Conservation (phyloP, 2,329 filamentous ascomycete genomes). For the Microdochium trichocladiopsis region DNA sequence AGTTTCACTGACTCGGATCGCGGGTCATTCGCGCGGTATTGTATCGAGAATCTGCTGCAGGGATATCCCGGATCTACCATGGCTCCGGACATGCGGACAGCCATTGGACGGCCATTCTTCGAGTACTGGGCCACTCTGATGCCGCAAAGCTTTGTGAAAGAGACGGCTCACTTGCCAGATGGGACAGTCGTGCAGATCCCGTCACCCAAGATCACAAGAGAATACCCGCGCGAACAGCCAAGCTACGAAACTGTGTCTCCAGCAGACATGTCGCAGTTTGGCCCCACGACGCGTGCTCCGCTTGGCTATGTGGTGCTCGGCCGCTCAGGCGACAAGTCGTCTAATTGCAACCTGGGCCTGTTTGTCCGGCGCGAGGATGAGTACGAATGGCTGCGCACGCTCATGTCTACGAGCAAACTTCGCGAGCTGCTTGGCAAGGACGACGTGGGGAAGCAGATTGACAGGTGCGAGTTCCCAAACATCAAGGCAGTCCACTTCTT, state of each 20-base stretch:
- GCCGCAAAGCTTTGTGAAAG: conserved; percentile 10
- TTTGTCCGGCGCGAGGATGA: conserved; percentile 30
- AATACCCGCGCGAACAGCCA: not conserved
- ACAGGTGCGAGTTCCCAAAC: conserved; percentile 37
- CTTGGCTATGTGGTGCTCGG: conserved; percentile 26
- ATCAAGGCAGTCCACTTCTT: conserved; percentile 15
- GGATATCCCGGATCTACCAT: conserved; percentile 27
- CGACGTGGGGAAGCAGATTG: conserved; percentile 23
- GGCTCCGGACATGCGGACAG: conserved; percentile 27
- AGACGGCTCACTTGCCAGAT: conserved; percentile 4
- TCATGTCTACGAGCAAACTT: conserved; percentile 26
- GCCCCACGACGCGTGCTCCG: conserved; percentile 3
- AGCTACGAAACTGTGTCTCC: not conserved
- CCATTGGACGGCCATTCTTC: conserved; percentile 25
- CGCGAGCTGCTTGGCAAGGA: conserved; percentile 17
- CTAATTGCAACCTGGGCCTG: conserved; percentile 29
- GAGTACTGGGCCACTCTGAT: conserved; percentile 20
- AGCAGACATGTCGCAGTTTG: not conserved
- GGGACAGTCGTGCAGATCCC: conserved; percentile 9
- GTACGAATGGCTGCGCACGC: conserved; percentile 28
- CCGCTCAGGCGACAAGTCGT: conserved; percentile 29
- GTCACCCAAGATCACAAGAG: not conserved
- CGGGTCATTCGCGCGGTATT: conserved; percentile 22
- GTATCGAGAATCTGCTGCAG: conserved; percentile 30
- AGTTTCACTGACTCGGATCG: conserved; percentile 17